Evolutionary conservation across 768 basidiomycete species (phyloP), one percentile per base, ranked within the genome.

Genomic region (Rhizopogon vulgaris): DNA sequence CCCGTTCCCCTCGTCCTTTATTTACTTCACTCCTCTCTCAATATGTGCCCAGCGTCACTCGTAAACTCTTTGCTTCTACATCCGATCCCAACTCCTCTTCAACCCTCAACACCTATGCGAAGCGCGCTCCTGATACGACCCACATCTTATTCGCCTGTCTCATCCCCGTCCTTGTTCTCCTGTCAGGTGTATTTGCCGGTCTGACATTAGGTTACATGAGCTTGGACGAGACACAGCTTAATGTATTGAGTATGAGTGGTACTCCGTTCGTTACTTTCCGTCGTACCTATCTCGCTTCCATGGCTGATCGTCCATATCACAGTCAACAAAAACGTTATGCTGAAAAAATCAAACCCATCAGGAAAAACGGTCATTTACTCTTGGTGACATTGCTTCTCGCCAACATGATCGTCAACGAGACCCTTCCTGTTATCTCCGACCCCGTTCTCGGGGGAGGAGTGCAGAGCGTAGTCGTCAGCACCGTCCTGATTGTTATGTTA

Each of bases 381-480:
- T 79, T 93, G 52, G 88, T 90, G 51, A 90, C 89, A 0, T 80
- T 91, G 37, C 78, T 92, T 9, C 71, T 94, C 28, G 84, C 87
- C 32, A 94, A 94, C 69, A 94, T 94, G 92, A 89, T 94, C 52
- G 85, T 87, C 60, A 94, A 94, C 65, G 91, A 93, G 70, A 77
- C 87, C 0, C 79, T 93, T 4, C 92, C 93, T 34, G 78, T 94
- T 56, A 90, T 94, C 53, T 77, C 86, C 10, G 87, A 90, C 63
- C 79, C 81, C 3, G 74, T 92, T 36, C 76, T 95, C 3, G 90
- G 90, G 24, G 89, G 90, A 14, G 89, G 90, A 12, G 71, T 84
- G 12, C 80, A 77, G 61, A 84, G 87, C 49, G 90, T 94, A 52
- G 76, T 90, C 52, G 83, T 85, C 52, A 89, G 86, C 61, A 94